Evolutionary conservation across 441 rosid species (phyloP).

Genomic region (Erodium moschatum): DNA sequence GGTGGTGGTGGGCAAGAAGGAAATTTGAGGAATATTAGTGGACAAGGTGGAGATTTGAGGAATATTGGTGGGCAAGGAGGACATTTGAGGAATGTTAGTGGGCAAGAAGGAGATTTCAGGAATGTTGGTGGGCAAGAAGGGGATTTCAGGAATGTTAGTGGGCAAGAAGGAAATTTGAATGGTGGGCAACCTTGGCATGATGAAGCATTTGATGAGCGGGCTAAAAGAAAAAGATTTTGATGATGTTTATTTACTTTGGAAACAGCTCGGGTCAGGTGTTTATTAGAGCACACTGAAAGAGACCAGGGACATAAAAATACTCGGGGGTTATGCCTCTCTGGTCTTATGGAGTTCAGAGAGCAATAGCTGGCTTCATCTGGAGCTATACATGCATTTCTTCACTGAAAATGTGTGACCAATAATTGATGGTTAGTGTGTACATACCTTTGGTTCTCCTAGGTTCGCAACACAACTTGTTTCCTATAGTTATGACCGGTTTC

Average conservation of each 20-base stretch:
- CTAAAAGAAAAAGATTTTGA: slow-evolving; percentile 56
- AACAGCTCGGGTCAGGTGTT: background rate
- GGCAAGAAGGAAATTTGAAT: background rate
- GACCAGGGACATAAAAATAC: no score
- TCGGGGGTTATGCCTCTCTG: no score
- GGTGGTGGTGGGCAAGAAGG: no score
- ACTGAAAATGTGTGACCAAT: background rate
- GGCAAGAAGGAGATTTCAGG: no score
- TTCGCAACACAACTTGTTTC: background rate
- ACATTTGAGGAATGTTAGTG: no score
- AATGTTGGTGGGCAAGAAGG: no score
- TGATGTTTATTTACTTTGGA: background rate
- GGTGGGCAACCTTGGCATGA: slow-evolving; percentile 39
- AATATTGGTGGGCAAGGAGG: no score
- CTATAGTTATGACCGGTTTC: background rate
- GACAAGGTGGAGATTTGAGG: no score
- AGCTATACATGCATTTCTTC: background rate
- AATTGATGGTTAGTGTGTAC: background rate
- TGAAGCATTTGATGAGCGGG: slow-evolving; percentile 43
- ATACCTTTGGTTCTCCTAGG: background rate
- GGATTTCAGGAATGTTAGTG: no score
- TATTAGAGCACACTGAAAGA: background rate
- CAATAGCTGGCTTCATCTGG: background rate
- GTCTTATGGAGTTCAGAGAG: background rate
- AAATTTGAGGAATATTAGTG: no score